A percentile compares a stretch with the other conserved stretches of the same genome.
These are phyloP conservation scores for Phyllosticta citriasiana DNA, from an alignment of 2,329 filamentous ascomycete species.

Conservation along the genomic window DNA sequence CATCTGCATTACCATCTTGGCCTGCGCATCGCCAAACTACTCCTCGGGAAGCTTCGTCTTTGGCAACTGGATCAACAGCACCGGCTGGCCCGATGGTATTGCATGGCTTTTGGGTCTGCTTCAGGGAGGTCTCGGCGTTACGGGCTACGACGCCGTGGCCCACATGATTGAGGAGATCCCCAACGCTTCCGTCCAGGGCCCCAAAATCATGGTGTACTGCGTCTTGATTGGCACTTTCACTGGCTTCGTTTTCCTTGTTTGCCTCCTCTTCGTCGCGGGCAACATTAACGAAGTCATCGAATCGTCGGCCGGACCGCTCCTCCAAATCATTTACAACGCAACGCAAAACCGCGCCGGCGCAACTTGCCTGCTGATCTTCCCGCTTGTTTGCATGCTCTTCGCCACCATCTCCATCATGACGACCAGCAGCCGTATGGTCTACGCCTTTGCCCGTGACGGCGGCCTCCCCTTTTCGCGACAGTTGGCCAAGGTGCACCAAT, in stretches of 20 bases:
- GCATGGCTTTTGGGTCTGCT: conserved; percentile 43
- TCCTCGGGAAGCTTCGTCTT: conserved; percentile 58
- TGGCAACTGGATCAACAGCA: conserved; percentile 55
- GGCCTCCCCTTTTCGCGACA: conserved; percentile 53
- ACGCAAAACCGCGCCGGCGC: conserved; percentile 52
- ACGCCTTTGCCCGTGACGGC: conserved; percentile 57
- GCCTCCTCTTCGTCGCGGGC: conserved; percentile 54
- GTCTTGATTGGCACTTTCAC: conserved; percentile 54
- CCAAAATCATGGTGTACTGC: conserved; percentile 57
- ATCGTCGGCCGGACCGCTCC: conserved; percentile 47
- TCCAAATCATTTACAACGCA: conserved; percentile 54
- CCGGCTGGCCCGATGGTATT: conserved; percentile 59
- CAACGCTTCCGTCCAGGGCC: conserved; percentile 48
- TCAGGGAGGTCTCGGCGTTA: conserved; percentile 45
- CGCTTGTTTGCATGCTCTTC: conserved; percentile 54
- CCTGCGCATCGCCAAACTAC: conserved; percentile 56
- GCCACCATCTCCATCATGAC: conserved; percentile 56
- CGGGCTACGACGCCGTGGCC: conserved; percentile 44
- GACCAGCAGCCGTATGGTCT: conserved; percentile 55
- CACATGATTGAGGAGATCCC: conserved; percentile 54
- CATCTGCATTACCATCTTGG: conserved; percentile 59
- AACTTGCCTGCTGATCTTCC: conserved; percentile 57
- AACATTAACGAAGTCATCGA: conserved; percentile 46
- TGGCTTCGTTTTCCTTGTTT: conserved; percentile 52
- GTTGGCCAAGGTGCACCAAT: conserved; percentile 52